A percentile compares a stretch with the other conserved stretches of the same genome.
Conservation (phyloP, 495 filamentous ascomycete genomes). For the Cladorrhinum samala region DNA sequence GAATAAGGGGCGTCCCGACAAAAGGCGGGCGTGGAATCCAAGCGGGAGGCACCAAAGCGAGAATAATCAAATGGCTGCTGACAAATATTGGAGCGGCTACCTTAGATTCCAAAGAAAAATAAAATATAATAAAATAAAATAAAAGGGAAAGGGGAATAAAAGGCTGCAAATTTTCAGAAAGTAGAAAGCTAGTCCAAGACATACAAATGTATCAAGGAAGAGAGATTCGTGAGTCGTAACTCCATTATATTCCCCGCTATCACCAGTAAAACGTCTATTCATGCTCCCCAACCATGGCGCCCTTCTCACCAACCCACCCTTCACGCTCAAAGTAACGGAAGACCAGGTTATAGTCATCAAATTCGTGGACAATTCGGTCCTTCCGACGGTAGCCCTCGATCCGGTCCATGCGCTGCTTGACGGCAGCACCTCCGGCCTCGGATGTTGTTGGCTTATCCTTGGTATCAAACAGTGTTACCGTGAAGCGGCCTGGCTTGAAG, state of each 20-base stretch:
- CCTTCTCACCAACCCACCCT: constrained; percentile 75
- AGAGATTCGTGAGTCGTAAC: constrained; percentile 3
- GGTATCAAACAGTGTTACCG: constrained; percentile 92
- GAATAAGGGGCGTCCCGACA: background rate
- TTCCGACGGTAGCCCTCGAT: constrained; percentile 84
- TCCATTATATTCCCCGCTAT: background rate
- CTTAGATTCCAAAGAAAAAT: background rate
- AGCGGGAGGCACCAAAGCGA: background rate
- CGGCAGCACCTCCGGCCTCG: constrained; percentile 38
- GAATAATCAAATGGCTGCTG: background rate
- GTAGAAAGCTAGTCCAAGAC: background rate
- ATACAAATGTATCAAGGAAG: no score
- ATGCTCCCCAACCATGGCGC: constrained; percentile 60
- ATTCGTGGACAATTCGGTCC: constrained; percentile 93
- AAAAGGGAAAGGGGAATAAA: background rate
- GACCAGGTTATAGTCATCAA: constrained; percentile 95
- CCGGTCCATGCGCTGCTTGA: constrained; percentile 64
- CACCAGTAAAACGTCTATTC: no score
- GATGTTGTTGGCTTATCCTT: constrained; percentile 50
- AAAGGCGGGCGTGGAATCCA: background rate
- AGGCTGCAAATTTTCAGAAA: background rate
- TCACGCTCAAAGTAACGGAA: constrained; percentile 95
- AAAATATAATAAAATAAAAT: background rate
- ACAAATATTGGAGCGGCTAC: background rate
- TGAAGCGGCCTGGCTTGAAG: constrained; percentile 95